Base-by-base conservation (phyloP, 345 rosid genomes). In the Adansonia digitata region DNA sequence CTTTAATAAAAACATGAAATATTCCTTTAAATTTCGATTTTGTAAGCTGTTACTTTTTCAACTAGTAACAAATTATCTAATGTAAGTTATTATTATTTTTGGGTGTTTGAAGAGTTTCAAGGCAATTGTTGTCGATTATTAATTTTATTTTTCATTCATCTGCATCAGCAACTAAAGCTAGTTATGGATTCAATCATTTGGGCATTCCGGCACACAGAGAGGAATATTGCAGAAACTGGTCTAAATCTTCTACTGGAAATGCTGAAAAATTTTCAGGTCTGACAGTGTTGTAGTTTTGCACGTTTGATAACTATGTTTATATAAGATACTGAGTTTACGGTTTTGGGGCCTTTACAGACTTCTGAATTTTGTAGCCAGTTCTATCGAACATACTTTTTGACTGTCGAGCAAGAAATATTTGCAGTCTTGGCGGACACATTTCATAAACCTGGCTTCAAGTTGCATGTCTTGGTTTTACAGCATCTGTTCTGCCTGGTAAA, bases 191-290 rank as follows among this genome's bases (percentile, higher is more conserved):
- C 98, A 45, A 96, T 96, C 69, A 96, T 96, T 76, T 93, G 98
- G 99, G 99, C 99, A 73, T 96, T 96, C 80, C 92, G 98, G 83
- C 99, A 96, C 85, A 96, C 98, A 5, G 99, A 96, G 77, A 85
- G 98, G 84, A 96, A 96, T 74, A 96, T 96, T 29, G 99, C 98
- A 29, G 98, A 96, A 85, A 93, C 99, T 45, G 97, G 97, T 83
- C 82, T 96, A 64, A 93, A 88, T 82, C 92, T 96, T 37, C 79
- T 96, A 63, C 77, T 95, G 82, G 99, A 89, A 84, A 93, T 96
- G 93, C 83, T 93, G 82, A 93, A 89, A 79, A 93, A 96, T 70
- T 93, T 93, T 77, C 95, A 92, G 99, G 99, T 87, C 48, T 66
- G 31, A 5, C 45, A 40, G 65, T 35, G 24, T 31, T 29, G 26